Evolutionary conservation across 1,284 basidiomycete species (phyloP), one percentile per base, ranked within the genome.

Genomic region (Ganoderma meredithae): DNA sequence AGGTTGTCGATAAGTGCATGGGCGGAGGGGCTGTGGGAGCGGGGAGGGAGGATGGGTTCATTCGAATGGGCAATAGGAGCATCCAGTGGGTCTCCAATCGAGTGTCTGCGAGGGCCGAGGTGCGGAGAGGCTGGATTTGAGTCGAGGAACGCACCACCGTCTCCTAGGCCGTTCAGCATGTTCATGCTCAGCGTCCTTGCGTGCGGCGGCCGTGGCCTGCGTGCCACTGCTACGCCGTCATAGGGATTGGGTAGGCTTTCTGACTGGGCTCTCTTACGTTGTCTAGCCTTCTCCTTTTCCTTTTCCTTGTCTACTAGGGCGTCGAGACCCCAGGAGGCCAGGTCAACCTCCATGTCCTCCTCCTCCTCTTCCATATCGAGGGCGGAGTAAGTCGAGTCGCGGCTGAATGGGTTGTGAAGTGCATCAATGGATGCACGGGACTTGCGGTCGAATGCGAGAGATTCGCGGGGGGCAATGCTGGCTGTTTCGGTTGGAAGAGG

Each of bases 251-350:
- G 83, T 55, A 88, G 80, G 53, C 83, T 77, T 17, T 82, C 81
- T 44, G 86, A 84, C 76, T 87, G 90, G 43, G 80, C 78, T 71
- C 79, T 84, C 77, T 80, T 82, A 82, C 73, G 72, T 12, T 72
- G 71, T 71, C 79, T 76, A 33, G 69, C 68, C 63, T 72, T 72
- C 39, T 68, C 67, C n/a, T 66, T 66, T 8, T 69, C 78, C 71
- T 79, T 77, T 27, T 81, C 79, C 75, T 91, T 90, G 0, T 89
- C 84, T 67, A 93, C 87, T 77, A 93, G 88, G 19, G 88, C 86
- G 68, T 94, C 91, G 27, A 95, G 82, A 2, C 93, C 93, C 93
- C 94, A 95, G 25, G 93, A 94, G 3, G 91, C 84, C 62, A 95
- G 82, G 79, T 95, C 93, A 25, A 95, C 90, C 76, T 94, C 92